Percentiles rank a stretch among this genome's conserved stretches.
Evolutionary conservation across 257 asterid genomes (phyloP).

Genomic region (Fraxinus americana): DNA sequence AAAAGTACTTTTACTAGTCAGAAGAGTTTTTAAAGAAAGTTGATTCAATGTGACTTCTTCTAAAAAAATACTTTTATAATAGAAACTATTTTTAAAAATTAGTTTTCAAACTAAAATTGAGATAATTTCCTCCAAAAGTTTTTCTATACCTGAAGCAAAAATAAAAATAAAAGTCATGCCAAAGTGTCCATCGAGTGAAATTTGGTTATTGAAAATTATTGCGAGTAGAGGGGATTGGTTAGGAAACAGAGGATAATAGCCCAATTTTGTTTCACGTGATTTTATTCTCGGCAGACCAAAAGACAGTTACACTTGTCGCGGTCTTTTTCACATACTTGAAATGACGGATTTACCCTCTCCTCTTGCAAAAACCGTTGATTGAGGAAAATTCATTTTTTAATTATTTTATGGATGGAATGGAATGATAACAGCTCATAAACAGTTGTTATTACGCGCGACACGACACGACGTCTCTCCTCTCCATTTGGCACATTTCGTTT

Average conservation of each 20-base stretch:
- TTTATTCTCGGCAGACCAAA: neutral
- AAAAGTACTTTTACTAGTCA: too few relatives aligned
- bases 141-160: too few relatives aligned
- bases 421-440: conserved; percentile 36
- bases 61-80: too few relatives aligned
- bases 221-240: neutral
- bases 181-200: too few relatives aligned
- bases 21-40: too few relatives aligned
- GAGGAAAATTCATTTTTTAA: neutral
- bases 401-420: neutral
- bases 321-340: conserved; percentile 20
- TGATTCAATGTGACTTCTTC: too few relatives aligned
- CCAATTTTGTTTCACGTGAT: neutral
- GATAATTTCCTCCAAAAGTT: too few relatives aligned
- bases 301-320: conserved; percentile 20
- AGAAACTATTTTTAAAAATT: too few relatives aligned
- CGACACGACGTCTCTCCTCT: neutral
- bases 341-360: conserved; percentile 29
- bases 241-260: conserved; percentile 18
- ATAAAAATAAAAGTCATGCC: too few relatives aligned
- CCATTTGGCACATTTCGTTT: conserved; percentile 33
- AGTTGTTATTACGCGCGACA: conserved; percentile 41
- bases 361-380: neutral
- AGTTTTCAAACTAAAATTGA: too few relatives aligned
- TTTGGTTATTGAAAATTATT: too few relatives aligned